phyloP scores from a whole-genome alignment of 371 early-diverging fungal species.

The Mortierella sp. region DNA sequence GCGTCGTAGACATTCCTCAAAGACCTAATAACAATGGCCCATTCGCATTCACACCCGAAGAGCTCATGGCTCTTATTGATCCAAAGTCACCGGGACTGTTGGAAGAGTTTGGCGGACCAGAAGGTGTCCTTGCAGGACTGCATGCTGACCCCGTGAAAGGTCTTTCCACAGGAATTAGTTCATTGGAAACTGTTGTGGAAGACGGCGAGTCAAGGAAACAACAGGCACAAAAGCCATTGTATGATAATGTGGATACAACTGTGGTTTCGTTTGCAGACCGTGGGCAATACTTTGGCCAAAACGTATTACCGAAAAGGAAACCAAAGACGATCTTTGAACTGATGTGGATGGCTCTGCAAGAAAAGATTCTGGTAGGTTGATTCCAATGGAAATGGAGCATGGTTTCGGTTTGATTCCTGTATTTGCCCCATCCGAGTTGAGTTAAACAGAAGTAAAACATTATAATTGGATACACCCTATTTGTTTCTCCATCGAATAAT shows the following conservation, averaged over 20 bases:
- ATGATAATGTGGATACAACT: constrained; percentile 1
- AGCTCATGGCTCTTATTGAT: constrained; percentile 68
- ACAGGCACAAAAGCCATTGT: neutral
- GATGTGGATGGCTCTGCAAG: constrained; percentile 87
- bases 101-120: constrained; percentile 60
- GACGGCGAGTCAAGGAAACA: constrained; percentile 14
- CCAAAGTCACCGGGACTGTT: constrained; percentile 68
- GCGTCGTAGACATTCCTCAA: neutral
- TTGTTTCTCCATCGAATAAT: too few species aligned
- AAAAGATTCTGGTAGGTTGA: constrained; percentile 81
- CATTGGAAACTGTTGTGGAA: constrained; percentile 23
- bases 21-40: constrained; percentile 60
- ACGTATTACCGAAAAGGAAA: constrained; percentile 76
- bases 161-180: constrained; percentile 43
- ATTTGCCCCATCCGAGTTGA: neutral
- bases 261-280: constrained; percentile 54
- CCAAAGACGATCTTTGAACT: constrained; percentile 77
- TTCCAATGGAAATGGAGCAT: neutral
- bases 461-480: too few species aligned
- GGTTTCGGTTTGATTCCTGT: neutral
- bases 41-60: constrained; percentile 65
- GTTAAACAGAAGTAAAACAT: too few species aligned
- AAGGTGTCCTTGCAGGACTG: constrained; percentile 68
- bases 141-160: constrained; percentile 65
- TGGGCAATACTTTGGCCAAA: constrained; percentile 68